Evolutionary conservation across 805 yeast genomes (phyloP).

Genomic region (Myxozyma lipomycoides): DNA sequence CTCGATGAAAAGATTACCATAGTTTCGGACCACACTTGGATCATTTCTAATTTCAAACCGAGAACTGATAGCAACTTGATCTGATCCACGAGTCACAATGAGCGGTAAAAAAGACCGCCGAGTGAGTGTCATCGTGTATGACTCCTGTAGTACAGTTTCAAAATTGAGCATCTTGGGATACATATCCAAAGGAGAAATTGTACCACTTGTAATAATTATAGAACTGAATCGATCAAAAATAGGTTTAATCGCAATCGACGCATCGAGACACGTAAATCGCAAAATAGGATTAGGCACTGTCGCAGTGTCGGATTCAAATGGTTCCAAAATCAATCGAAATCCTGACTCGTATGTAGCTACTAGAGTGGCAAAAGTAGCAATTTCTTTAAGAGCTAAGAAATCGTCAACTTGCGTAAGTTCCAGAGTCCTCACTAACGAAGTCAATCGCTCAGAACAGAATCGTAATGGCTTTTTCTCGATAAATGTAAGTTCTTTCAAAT

Average conservation of each 20-base stretch:
- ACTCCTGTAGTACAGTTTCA: conserved; percentile 88
- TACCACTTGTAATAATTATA: conserved; percentile 93
- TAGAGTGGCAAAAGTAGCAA: conserved; percentile 93
- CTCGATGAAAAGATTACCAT: conserved; percentile 87
- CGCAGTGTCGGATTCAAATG: conserved; percentile 90
- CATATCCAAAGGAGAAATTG: conserved; percentile 98
- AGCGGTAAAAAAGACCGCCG: conserved; percentile 89
- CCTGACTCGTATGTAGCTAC: conserved; percentile 95
- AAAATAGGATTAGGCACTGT: conserved; percentile 96
- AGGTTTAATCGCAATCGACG: conserved; percentile 96
- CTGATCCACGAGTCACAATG: conserved; percentile 96
- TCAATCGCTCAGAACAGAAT: conserved; percentile 87
- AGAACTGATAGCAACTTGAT: conserved; percentile 94
- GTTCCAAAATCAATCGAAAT: conserved; percentile 85
- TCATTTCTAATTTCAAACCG: conserved; percentile 95
- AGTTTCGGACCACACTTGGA: conserved; percentile 95
- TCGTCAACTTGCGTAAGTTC: conserved; percentile 88
- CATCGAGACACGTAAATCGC: conserved; percentile 92
- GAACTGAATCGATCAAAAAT: conserved; percentile 90
- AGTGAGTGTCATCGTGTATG: conserved; percentile 93
- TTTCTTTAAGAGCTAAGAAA: conserved; percentile 86
- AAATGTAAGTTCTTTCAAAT: conserved; percentile 85
- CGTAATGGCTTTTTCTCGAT: conserved; percentile 87
- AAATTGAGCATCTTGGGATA: conserved; percentile 95
- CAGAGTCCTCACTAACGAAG: conserved; percentile 81